Conservation (phyloP, 139 green algal species). For the Micractinium sp. region DNA sequence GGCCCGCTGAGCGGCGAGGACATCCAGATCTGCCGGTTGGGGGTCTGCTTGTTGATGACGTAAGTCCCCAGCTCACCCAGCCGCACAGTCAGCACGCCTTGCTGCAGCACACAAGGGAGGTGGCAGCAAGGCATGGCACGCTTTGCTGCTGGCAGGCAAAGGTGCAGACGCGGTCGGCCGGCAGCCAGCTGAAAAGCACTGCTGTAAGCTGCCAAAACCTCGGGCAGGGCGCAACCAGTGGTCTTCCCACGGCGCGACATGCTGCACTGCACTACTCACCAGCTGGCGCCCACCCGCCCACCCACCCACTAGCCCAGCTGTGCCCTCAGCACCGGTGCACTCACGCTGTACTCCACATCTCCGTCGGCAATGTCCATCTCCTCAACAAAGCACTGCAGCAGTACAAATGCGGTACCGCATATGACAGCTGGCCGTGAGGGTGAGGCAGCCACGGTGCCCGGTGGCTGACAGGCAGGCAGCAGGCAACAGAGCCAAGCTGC, state of each 20-base stretch:
- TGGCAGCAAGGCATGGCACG: neutral
- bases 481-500: neutral
- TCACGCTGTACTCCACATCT: conserved; percentile 79
- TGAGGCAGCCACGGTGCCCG: neutral
- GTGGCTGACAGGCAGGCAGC: neutral
- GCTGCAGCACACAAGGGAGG: conserved; percentile 46
- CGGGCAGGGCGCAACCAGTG: neutral
- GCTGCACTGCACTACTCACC: neutral
- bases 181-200: neutral
- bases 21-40: conserved; percentile 97
- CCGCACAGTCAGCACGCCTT: conserved; percentile 87
- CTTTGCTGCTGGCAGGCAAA: neutral
- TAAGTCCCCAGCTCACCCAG: conserved; percentile 89
- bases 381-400: conserved; percentile 14
- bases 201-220: neutral
- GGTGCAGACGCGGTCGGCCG: too few relatives aligned
- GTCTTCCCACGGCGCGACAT: neutral
- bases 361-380: conserved; percentile 46
- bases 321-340: neutral
- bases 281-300: neutral
- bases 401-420: neutral
- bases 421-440: neutral
- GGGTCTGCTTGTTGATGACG: conserved; percentile 98
- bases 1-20: conserved; percentile 87
- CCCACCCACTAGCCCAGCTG: neutral